phyloP scores from a whole-genome alignment of 2,329 filamentous ascomycete genomes.

The Fonsecaea nubica region DNA sequence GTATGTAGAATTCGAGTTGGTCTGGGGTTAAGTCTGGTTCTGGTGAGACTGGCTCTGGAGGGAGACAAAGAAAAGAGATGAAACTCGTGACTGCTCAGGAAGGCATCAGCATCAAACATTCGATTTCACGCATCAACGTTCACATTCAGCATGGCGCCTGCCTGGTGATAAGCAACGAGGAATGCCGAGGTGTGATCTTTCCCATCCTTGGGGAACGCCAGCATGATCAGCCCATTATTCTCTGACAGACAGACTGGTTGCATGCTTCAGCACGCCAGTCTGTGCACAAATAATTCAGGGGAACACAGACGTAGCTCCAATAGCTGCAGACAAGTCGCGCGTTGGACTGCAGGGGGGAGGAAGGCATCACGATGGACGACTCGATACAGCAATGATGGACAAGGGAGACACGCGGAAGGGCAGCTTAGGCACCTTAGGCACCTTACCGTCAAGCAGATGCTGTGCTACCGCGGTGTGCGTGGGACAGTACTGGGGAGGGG shows the following conservation, averaged over 20 bases:
- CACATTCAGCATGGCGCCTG: slow-evolving; percentile 11
- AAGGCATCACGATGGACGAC: slow-evolving; percentile 21
- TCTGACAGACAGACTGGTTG: background rate
- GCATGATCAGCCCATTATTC: slow-evolving; percentile 3
- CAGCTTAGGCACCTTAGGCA: background rate
- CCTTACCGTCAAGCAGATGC: too few relatives aligned
- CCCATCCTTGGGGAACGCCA: slow-evolving; percentile 12
- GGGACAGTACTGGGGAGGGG: background rate
- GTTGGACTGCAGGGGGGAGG: background rate
- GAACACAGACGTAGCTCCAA: slow-evolving; percentile 17
- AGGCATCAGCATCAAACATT: slow-evolving; percentile 17
- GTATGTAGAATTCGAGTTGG: slow-evolving; percentile 2
- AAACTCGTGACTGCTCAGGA: slow-evolving; percentile 11
- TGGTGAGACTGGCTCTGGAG: background rate
- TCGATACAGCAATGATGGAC: slow-evolving; percentile 20
- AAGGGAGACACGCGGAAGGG: slow-evolving; percentile 11
- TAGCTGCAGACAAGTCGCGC: slow-evolving; percentile 10
- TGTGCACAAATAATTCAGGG: slow-evolving; percentile 19
- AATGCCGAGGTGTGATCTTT: slow-evolving; percentile 21
- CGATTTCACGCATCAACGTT: background rate
- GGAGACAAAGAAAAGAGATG: slow-evolving; percentile 7
- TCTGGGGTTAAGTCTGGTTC: background rate
- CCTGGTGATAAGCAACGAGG: background rate
- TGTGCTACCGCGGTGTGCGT: too few relatives aligned
- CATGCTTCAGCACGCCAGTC: background rate